These are phyloP conservation scores for Citrullus colocynthis DNA, from an alignment of 306 rosid genomes.

Conservation along the genomic window DNA sequence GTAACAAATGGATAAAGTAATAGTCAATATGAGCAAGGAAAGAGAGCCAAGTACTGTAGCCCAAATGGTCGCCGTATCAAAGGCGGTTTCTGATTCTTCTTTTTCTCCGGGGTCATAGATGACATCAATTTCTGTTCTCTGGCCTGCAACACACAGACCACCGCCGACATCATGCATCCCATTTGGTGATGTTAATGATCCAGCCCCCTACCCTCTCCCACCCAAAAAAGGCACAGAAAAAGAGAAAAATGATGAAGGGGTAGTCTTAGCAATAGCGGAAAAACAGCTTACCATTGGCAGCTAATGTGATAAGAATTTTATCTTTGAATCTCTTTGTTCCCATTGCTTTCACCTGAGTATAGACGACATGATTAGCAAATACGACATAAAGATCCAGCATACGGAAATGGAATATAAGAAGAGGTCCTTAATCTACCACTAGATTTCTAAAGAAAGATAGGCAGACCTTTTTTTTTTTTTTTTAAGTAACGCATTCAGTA, in stretches of 20 bases:
- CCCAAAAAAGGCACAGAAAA: neutral
- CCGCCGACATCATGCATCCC: neutral
- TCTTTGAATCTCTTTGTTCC: constrained; percentile 45
- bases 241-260: neutral
- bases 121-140: constrained; percentile 53
- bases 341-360: constrained; percentile 43
- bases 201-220: neutral
- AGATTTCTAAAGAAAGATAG: neutral
- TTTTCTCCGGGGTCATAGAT: constrained; percentile 31
- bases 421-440: neutral
- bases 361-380: neutral
- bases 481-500: neutral
- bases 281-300: constrained; percentile 47
- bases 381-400: neutral
- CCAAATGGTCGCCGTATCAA: constrained; percentile 19
- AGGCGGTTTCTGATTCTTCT: constrained; percentile 15
- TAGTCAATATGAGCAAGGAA: constrained; percentile 21
- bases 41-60: constrained; percentile 31
- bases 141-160: constrained; percentile 41
- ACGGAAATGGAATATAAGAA: neutral
- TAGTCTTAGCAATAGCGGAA: neutral
- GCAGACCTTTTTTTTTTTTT: neutral
- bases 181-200: neutral
- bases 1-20: constrained; percentile 19
- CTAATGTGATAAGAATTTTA: constrained; percentile 56